Evolutionary conservation across 176 grass and related monocot genomes (phyloP).

Genomic region (Otatea glauca): DNA sequence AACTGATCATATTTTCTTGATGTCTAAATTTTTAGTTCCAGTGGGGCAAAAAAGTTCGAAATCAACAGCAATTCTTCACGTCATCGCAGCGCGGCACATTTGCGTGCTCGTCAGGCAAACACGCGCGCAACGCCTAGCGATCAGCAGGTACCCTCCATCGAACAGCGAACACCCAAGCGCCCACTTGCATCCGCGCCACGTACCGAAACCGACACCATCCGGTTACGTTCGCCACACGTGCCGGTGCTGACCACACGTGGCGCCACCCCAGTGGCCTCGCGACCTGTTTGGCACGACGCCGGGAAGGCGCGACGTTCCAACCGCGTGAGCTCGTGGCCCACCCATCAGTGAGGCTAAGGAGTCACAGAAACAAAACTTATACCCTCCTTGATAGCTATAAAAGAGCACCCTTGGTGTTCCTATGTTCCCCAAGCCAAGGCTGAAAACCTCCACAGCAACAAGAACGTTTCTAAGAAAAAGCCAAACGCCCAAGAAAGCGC

Average conservation of each 20-base stretch:
- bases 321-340: conserved; percentile 8
- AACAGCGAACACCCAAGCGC: not conserved
- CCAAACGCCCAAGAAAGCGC: not conserved
- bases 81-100: not conserved
- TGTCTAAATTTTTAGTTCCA: not conserved
- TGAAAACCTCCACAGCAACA: not conserved
- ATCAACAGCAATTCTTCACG: not conserved
- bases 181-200: not conserved
- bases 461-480: not conserved
- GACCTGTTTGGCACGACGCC: not conserved
- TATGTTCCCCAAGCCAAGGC: conserved; percentile 7
- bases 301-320: too few relatives aligned
- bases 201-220: not conserved
- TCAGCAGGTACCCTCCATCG: not conserved
- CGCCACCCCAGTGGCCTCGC: not conserved
- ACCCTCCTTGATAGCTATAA: conserved; percentile 20
- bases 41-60: not conserved
- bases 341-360: not conserved
- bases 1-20: not conserved
- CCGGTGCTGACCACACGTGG: rapidly evolving
- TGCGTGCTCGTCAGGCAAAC: not conserved
- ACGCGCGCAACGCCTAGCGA: not conserved
- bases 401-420: conserved; percentile 5
- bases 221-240: not conserved
- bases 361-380: too few relatives aligned